These are phyloP conservation scores for Brassica rapa DNA, from an alignment of 345 rosid species.

Conservation along the genomic window DNA sequence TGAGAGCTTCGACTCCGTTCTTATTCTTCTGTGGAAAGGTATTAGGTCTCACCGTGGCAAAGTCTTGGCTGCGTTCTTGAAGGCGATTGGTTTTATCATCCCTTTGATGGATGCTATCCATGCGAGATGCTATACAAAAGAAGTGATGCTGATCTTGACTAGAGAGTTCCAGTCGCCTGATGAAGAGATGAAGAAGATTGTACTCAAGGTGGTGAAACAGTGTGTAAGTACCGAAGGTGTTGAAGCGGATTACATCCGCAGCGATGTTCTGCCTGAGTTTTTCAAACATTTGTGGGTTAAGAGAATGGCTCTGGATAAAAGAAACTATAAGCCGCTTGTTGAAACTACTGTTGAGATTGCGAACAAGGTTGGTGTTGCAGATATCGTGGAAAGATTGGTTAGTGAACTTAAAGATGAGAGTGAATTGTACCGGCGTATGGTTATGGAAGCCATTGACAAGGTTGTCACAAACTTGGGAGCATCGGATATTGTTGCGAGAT, in stretches of 20 bases:
- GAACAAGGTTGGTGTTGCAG: conserved; percentile 89
- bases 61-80: conserved; percentile 98
- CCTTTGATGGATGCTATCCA: conserved; percentile 95
- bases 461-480: conserved; percentile 92
- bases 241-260: conserved; percentile 83
- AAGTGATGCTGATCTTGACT: conserved; percentile 85
- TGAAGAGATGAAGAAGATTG: conserved; percentile 98
- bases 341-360: conserved; percentile 99
- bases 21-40: conserved; percentile 99
- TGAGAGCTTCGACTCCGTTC: conserved; percentile 93
- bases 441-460: conserved; percentile 98
- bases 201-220: conserved; percentile 94
- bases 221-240: conserved; percentile 99
- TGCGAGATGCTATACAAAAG: conserved; percentile 96
- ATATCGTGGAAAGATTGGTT: conserved; percentile 84
- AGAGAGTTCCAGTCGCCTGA: conserved; percentile 99
- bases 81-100: conserved; percentile 96
- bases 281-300: conserved; percentile 91
- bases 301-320: conserved; percentile 95
- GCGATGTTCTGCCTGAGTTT: conserved; percentile 91
- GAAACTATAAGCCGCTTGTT: conserved; percentile 89
- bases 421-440: conserved; percentile 92
- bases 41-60: conserved; percentile 96
- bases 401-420: conserved; percentile 97
- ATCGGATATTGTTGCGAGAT: conserved; percentile 85